Evolutionary conservation across 805 yeast genomes (phyloP).

Genomic region (Clavispora phyllophila): DNA sequence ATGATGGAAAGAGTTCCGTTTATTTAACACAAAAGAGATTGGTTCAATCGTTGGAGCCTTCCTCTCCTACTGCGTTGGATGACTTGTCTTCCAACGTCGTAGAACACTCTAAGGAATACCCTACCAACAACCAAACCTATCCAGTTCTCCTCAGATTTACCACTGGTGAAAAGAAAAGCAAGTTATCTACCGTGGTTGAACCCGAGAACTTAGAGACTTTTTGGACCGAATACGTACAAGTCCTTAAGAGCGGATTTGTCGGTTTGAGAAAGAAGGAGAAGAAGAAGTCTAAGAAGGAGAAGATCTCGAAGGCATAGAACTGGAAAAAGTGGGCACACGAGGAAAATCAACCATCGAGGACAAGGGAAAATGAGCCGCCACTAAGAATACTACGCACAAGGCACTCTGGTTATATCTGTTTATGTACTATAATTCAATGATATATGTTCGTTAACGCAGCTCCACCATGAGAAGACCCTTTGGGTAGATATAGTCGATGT

Average conservation of each 20-base stretch:
- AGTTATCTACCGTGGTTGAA: constrained; percentile 69
- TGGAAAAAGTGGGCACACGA: not conserved
- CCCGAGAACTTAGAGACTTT: constrained; percentile 58
- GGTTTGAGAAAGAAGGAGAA: constrained; percentile 83
- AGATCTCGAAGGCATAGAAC: constrained; percentile 21
- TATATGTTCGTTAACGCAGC: constrained; percentile 4
- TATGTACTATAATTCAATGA: constrained; percentile 1
- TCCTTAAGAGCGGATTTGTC: constrained; percentile 62
- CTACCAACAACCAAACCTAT: constrained; percentile 36
- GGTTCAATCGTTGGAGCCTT: constrained; percentile 11
- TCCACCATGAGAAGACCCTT: constrained; percentile 60
- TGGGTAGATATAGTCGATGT: constrained; percentile 49
- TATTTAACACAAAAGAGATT: constrained; percentile 58
- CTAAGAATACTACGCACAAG: too few relatives aligned
- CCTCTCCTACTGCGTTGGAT: constrained; percentile 4
- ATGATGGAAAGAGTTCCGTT: constrained; percentile 45
- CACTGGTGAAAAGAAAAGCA: constrained; percentile 41
- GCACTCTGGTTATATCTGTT: not conserved
- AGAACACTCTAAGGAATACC: constrained; percentile 11
- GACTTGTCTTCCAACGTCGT: constrained; percentile 36
- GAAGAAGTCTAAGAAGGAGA: constrained; percentile 55
- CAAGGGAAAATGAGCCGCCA: not conserved
- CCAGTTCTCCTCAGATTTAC: constrained; percentile 57
- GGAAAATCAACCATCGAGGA: not conserved
- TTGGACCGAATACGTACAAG: constrained; percentile 71